These are phyloP conservation scores for Pseudozyma sp. DNA, from an alignment of 1,284 basidiomycete species.

Conservation along the genomic window DNA sequence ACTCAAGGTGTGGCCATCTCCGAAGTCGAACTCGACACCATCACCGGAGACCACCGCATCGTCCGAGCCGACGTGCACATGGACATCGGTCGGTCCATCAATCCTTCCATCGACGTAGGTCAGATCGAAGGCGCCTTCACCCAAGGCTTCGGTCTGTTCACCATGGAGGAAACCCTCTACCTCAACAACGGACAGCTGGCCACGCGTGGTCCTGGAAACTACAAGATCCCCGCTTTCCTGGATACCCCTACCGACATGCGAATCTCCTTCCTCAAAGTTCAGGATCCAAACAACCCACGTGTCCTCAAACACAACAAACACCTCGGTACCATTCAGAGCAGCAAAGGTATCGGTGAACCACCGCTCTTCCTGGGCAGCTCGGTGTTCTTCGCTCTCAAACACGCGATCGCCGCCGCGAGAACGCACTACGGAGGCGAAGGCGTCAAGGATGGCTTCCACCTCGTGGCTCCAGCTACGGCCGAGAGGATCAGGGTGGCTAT, in stretches of 20 bases:
- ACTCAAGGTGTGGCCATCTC: constrained; percentile 65
- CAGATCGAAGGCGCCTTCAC: constrained; percentile 68
- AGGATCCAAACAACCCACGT: constrained; percentile 35
- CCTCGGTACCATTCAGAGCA: constrained; percentile 63
- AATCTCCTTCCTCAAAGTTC: constrained; percentile 64
- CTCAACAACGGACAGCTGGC: constrained; percentile 66
- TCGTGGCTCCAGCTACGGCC: constrained; percentile 66
- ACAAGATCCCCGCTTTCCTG: constrained; percentile 69
- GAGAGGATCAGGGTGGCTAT: constrained; percentile 68
- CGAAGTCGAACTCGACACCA: constrained; percentile 69
- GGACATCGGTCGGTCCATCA: constrained; percentile 69
- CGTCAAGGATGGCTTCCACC: constrained; percentile 43
- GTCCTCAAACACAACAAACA: constrained; percentile 37
- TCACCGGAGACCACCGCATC: constrained; percentile 68
- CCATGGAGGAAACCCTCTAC: constrained; percentile 69
- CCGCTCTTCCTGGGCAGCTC: constrained; percentile 68
- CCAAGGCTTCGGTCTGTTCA: constrained; percentile 64
- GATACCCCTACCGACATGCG: constrained; percentile 68
- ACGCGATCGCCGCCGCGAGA: constrained; percentile 65
- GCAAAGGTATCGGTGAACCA: constrained; percentile 64
- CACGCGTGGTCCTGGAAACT: constrained; percentile 67
- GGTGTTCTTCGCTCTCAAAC: constrained; percentile 67
- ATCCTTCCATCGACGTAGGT: constrained; percentile 69
- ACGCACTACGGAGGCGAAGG: constrained; percentile 49
- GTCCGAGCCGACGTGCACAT: constrained; percentile 64